Conservation (phyloP, 2,329 filamentous ascomycete species). For the Xylaria sp. region DNA sequence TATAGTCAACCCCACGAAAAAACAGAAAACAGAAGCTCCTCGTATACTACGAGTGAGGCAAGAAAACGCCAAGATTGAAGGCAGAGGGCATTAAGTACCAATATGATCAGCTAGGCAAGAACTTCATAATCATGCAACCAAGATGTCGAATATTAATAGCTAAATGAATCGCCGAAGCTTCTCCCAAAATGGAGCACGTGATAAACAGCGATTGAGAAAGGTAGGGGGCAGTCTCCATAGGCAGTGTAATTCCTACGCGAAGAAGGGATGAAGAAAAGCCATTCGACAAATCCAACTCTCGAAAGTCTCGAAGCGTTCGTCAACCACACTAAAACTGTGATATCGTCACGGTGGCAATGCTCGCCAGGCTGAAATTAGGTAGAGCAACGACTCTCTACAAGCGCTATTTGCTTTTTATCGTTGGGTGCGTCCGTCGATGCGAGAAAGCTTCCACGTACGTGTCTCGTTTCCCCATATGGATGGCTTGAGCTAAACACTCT, state of each 20-base stretch:
- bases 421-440: not conserved
- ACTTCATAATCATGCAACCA: not conserved
- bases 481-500: not conserved
- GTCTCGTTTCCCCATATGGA: not conserved
- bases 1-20: too few relatives aligned
- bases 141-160: not conserved
- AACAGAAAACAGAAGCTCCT: not conserved
- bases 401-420: not conserved
- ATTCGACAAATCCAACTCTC: not conserved
- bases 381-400: not conserved
- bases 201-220: not conserved
- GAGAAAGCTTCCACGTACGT: not conserved
- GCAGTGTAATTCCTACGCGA: not conserved
- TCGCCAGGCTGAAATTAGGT: not conserved
- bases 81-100: not conserved
- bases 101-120: not conserved
- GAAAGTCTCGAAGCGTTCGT: not conserved
- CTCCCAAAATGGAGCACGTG: not conserved
- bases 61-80: not conserved
- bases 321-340: not conserved
- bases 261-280: not conserved
- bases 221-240: too few relatives aligned
- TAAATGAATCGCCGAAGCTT: not conserved
- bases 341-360: not conserved
- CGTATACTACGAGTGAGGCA: not conserved